Evolutionary conservation across 2,329 filamentous ascomycete species (phyloP).

Genomic region (Pseudogymnoascus sp.): DNA sequence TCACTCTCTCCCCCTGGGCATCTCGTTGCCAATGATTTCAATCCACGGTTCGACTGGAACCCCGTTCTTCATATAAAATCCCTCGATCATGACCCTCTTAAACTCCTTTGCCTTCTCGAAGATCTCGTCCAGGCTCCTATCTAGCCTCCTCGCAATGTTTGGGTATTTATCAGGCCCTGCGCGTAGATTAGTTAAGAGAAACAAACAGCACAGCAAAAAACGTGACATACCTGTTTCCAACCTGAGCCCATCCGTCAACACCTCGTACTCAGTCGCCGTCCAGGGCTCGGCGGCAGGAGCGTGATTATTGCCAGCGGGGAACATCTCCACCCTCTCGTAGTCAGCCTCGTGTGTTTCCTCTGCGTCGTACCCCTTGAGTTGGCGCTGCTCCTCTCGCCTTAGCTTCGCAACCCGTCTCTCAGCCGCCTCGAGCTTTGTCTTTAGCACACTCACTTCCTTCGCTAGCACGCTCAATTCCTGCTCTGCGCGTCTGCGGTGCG

Average conservation of each 20-base stretch:
- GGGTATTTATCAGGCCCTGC: constrained; percentile 17
- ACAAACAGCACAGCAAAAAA: background rate
- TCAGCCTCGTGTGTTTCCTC: background rate
- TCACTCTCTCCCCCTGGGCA: background rate
- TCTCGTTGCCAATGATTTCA: background rate
- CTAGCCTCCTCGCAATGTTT: constrained; percentile 15
- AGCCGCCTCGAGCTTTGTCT: background rate
- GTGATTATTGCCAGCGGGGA: constrained; percentile 15
- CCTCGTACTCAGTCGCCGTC: background rate
- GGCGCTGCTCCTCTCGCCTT: background rate
- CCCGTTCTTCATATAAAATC: background rate
- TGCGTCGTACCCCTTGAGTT: background rate
- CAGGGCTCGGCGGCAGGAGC: background rate
- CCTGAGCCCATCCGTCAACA: constrained; percentile 5
- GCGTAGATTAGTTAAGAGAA: background rate
- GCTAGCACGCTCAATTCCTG: background rate
- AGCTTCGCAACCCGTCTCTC: background rate
- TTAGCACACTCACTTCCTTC: background rate
- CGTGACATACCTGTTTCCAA: constrained; percentile 3
- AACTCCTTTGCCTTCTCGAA: constrained; percentile 23
- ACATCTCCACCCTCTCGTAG: constrained; percentile 13
- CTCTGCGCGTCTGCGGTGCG: background rate
- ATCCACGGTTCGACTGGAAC: background rate
- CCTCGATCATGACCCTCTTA: constrained; percentile 19
- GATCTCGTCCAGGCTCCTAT: constrained; percentile 24